Conservation (phyloP, 768 basidiomycete species). For the Russula virescens region DNA sequence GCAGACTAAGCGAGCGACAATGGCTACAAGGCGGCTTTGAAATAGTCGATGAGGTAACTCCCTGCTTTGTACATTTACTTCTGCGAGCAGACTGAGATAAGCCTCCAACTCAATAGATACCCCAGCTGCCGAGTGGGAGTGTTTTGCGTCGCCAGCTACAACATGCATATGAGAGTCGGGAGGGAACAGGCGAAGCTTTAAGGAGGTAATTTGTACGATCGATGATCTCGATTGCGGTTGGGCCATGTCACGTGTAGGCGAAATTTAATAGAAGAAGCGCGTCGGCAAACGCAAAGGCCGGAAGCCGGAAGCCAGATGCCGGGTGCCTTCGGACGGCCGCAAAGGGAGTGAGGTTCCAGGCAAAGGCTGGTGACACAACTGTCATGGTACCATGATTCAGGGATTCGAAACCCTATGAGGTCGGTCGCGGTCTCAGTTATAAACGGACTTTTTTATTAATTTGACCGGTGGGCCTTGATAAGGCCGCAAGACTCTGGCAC, state of each 20-base stretch:
- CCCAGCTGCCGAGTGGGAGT: slow-evolving; percentile 66
- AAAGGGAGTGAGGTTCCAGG: too few relatives aligned
- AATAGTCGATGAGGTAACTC: slow-evolving; percentile 53
- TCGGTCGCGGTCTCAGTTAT: not conserved
- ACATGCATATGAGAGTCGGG: slow-evolving; percentile 31
- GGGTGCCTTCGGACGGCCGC: too few relatives aligned
- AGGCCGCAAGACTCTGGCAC: not conserved
- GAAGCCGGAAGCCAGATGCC: too few relatives aligned
- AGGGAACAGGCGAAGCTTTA: not conserved
- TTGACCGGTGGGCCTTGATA: not conserved
- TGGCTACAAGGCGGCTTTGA: slow-evolving; percentile 70
- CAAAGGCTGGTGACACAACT: too few relatives aligned
- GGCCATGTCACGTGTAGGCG: too few relatives aligned
- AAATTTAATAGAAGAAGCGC: too few relatives aligned
- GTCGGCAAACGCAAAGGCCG: too few relatives aligned
- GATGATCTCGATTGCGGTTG: too few relatives aligned
- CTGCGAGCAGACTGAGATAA: slow-evolving; percentile 34
- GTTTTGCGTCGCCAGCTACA: slow-evolving; percentile 54
- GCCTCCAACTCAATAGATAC: slow-evolving; percentile 35
- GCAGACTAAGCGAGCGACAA: slow-evolving; percentile 65
- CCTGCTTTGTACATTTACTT: not conserved
- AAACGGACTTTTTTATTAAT: not conserved
- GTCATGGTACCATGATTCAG: too few relatives aligned
- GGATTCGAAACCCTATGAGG: too few relatives aligned
- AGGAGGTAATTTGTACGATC: not conserved